Evolutionary conservation across 1,284 basidiomycete genomes (phyloP).

Genomic region (Cystobasidiaceae sp.): DNA sequence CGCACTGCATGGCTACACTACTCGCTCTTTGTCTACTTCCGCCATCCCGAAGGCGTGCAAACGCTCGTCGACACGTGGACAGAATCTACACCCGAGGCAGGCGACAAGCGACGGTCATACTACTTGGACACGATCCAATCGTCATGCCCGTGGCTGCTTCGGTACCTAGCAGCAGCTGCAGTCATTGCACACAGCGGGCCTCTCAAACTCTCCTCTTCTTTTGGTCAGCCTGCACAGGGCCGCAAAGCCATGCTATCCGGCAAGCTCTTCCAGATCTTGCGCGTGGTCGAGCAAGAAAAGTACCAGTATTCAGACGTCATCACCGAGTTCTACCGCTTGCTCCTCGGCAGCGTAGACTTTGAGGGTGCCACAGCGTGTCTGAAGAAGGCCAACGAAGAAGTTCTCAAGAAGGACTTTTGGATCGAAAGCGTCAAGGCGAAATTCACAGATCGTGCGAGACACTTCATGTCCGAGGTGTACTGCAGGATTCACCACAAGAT

Average conservation of each 20-base stretch:
- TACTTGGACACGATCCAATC: slow-evolving; percentile 99
- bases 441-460: slow-evolving; percentile 92
- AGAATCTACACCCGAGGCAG: slow-evolving; percentile 46
- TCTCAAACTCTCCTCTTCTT: slow-evolving; percentile 33
- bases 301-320: slow-evolving; percentile 93
- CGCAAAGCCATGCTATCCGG: slow-evolving; percentile 26
- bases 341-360: slow-evolving; percentile 90
- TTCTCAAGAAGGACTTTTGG: slow-evolving; percentile 92
- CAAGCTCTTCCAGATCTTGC: slow-evolving; percentile 65
- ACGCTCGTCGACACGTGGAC: slow-evolving; percentile 94
- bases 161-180: slow-evolving; percentile 89
- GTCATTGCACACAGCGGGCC: slow-evolving; percentile 74
- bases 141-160: slow-evolving; percentile 86
- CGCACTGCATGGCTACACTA: slow-evolving; percentile 96
- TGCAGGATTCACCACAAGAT: slow-evolving; percentile 95
- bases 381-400: slow-evolving; percentile 59
- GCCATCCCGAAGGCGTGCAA: slow-evolving; percentile 86
- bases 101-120: slow-evolving; percentile 28
- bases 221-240: slow-evolving; percentile 18
- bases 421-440: slow-evolving; percentile 80
- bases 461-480: slow-evolving; percentile 92
- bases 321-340: slow-evolving; percentile 84
- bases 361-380: slow-evolving; percentile 57
- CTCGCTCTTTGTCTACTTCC: slow-evolving; percentile 98
- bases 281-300: slow-evolving; percentile 84